Conservation (phyloP, 75 land plant species). For the Sequoiadendron giganteum region DNA sequence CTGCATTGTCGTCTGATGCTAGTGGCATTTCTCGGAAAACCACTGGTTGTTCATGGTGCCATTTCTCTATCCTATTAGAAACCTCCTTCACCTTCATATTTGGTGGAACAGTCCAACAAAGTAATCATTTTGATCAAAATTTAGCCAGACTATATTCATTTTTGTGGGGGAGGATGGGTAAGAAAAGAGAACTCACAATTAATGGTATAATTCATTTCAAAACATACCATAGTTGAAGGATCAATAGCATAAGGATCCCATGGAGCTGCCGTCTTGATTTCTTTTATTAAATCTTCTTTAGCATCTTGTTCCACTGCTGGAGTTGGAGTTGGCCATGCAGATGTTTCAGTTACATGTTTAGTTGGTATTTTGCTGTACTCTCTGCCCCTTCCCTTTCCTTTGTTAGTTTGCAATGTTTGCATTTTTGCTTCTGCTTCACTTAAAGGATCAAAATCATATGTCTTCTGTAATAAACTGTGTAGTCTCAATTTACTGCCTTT, state of each 20-base stretch:
- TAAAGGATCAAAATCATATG: background rate
- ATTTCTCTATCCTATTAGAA: constrained; percentile 5
- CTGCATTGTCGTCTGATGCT: background rate
- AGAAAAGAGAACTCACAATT: background rate
- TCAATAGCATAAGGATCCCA: constrained; percentile 1
- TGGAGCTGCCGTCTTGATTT: background rate
- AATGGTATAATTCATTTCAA: background rate
- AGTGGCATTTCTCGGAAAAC: background rate
- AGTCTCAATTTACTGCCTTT: background rate
- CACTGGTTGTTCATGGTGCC: background rate
- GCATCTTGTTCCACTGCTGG: background rate
- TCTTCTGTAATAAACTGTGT: background rate
- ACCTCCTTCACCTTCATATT: constrained; percentile 3
- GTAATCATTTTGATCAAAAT: background rate
- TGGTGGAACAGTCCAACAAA: background rate
- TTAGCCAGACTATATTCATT: background rate
- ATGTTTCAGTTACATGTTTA: background rate
- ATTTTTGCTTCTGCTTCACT: background rate
- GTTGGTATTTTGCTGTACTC: background rate
- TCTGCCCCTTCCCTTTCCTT: background rate
- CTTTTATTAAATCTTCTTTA: background rate
- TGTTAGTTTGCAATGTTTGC: background rate
- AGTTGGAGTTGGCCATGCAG: background rate
- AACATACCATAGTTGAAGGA: background rate
- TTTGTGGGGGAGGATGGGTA: background rate